These are phyloP conservation scores for Neoboletus subvelutipes DNA, from an alignment of 768 basidiomycete species.

Conservation along the genomic window DNA sequence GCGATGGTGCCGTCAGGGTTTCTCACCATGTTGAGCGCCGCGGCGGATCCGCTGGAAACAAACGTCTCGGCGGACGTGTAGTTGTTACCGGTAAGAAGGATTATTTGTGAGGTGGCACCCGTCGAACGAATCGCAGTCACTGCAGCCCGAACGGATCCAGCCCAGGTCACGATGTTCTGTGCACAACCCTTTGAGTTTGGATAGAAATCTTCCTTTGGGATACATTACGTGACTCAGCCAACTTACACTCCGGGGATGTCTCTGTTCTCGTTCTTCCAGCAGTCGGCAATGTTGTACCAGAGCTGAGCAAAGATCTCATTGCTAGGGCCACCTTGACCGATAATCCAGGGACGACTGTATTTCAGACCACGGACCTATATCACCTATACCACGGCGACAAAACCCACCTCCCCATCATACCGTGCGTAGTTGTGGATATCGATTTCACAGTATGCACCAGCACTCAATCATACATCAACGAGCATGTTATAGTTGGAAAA, in stretches of 20 bases:
- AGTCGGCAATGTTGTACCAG: conserved; percentile 52
- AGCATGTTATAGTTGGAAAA: conserved; percentile 54
- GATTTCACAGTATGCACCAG: conserved; percentile 53
- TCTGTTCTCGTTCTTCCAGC: conserved; percentile 42
- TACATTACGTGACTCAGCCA: not conserved
- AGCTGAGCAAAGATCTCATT: conserved; percentile 52
- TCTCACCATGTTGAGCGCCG: conserved; percentile 43
- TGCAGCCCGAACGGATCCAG: conserved; percentile 50
- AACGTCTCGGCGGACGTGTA: conserved; percentile 55
- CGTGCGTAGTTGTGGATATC: conserved; percentile 65
- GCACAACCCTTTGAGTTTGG: not conserved
- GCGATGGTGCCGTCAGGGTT: conserved; percentile 47
- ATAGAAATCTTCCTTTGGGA: not conserved
- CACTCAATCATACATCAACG: conserved; percentile 37
- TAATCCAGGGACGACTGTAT: conserved; percentile 36
- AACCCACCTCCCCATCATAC: conserved; percentile 44
- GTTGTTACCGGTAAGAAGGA: conserved; percentile 59
- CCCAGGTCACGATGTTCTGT: conserved; percentile 46
- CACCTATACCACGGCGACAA: not conserved
- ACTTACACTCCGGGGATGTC: conserved; percentile 52
- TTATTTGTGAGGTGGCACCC: conserved; percentile 53
- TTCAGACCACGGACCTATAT: not conserved
- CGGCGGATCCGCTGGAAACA: conserved; percentile 49
- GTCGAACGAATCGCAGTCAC: conserved; percentile 57
- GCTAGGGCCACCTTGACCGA: conserved; percentile 62